Percentiles rank a stretch among this genome's conserved stretches.
Conservation (phyloP, 2,329 filamentous ascomycete species). For the Trichoderma gracile region DNA sequence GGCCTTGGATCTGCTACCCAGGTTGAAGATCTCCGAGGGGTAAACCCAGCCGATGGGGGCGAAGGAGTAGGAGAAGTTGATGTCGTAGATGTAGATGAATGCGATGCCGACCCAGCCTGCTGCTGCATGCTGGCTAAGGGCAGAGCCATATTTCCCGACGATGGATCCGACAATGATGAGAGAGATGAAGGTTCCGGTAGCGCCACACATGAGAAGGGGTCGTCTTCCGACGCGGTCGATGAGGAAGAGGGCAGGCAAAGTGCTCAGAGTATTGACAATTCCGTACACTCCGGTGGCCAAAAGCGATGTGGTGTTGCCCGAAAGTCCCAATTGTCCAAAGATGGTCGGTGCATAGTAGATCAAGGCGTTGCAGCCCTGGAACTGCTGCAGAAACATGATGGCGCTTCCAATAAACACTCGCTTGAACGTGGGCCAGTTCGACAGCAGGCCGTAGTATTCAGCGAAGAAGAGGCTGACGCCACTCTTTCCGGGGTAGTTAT, state of each 20-base stretch:
- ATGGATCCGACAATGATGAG: slow-evolving; percentile 54
- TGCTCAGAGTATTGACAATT: slow-evolving; percentile 53
- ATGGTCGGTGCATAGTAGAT: slow-evolving; percentile 52
- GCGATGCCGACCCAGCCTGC: slow-evolving; percentile 61
- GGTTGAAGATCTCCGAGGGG: slow-evolving; percentile 62
- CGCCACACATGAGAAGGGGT: slow-evolving; percentile 63
- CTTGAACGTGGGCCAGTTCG: slow-evolving; percentile 36
- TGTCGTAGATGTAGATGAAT: slow-evolving; percentile 64
- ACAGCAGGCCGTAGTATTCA: slow-evolving; percentile 37
- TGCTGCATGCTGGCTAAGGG: slow-evolving; percentile 40
- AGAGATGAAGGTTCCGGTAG: slow-evolving; percentile 63
- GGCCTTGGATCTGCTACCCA: slow-evolving; percentile 60
- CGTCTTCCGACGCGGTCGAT: slow-evolving; percentile 61
- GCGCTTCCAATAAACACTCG: slow-evolving; percentile 56
- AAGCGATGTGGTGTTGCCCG: slow-evolving; percentile 46
- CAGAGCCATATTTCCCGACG: slow-evolving; percentile 47
- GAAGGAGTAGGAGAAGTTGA: slow-evolving; percentile 64
- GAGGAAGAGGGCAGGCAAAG: slow-evolving; percentile 47
- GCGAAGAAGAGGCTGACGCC: slow-evolving; percentile 36
- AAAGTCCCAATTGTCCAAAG: slow-evolving; percentile 46
- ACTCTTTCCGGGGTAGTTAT: slow-evolving; percentile 36
- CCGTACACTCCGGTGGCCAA: slow-evolving; percentile 60
- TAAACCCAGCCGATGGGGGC: slow-evolving; percentile 67
- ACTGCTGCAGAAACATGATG: slow-evolving; percentile 59
- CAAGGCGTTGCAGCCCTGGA: slow-evolving; percentile 49